Conservation (phyloP, 1,284 basidiomycete species). For the Polyporus tsugae region DNA sequence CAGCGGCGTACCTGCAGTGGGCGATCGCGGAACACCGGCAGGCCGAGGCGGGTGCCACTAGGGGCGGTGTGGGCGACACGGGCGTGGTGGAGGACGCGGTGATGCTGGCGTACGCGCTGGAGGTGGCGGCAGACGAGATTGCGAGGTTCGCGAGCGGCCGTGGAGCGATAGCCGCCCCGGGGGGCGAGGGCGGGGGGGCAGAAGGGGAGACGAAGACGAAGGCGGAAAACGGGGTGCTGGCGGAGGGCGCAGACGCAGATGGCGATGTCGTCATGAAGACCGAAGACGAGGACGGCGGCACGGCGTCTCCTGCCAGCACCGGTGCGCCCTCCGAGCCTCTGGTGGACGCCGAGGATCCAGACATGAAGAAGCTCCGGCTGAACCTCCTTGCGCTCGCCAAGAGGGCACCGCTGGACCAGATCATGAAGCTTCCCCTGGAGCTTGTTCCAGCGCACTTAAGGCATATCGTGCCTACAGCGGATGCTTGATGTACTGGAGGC, state of each 20-base stretch:
- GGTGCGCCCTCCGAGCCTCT: background rate
- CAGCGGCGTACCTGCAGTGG: conserved; percentile 45
- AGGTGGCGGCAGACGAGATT: conserved; percentile 56
- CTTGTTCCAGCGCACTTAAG: conserved; percentile 73
- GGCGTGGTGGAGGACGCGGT: conserved; percentile 50
- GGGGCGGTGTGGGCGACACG: conserved; percentile 9
- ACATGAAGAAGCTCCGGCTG: conserved; percentile 63
- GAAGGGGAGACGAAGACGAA: conserved; percentile 35
- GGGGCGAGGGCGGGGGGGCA: background rate
- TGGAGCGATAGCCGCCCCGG: background rate
- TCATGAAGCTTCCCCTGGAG: conserved; percentile 68
- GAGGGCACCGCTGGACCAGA: conserved; percentile 74
- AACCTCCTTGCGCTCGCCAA: conserved; percentile 78
- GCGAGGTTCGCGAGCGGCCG: conserved; percentile 33
- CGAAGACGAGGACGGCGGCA: conserved; percentile 20
- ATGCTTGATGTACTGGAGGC: conserved; percentile 10
- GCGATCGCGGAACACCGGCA: conserved; percentile 46
- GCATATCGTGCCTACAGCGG: conserved; percentile 58
- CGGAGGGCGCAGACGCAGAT: conserved; percentile 14
- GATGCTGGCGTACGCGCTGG: conserved; percentile 59
- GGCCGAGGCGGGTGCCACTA: conserved; percentile 39
- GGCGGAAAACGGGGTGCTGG: conserved; percentile 10
- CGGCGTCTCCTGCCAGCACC: conserved; percentile 1
- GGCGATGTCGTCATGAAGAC: conserved; percentile 33
- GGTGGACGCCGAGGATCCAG: conserved; percentile 53